Percentiles rank a stretch among this genome's conserved stretches.
phyloP scores from a whole-genome alignment of 805 yeast species.

The Debaryomyces castellii region DNA sequence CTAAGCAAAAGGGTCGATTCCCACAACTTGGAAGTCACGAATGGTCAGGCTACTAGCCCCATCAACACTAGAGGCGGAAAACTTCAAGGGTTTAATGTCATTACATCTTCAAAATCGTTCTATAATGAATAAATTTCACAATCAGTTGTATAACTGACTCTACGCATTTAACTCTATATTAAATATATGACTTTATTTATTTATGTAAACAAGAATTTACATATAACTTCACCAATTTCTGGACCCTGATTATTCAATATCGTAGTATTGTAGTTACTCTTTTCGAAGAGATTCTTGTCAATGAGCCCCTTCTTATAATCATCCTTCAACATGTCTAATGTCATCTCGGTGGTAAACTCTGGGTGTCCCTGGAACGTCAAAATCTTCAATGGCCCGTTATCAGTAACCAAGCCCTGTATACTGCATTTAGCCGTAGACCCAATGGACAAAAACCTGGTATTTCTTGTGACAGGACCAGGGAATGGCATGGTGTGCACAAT shows the following conservation, averaged over 20 bases:
- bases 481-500: slow-evolving; percentile 36
- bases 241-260: slow-evolving; percentile 40
- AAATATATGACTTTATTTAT: not conserved
- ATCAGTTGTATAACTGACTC: not conserved
- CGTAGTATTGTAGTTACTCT: slow-evolving; percentile 27
- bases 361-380: slow-evolving; percentile 90
- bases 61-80: slow-evolving; percentile 29
- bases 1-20: slow-evolving; percentile 24
- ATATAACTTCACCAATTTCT: slow-evolving; percentile 34
- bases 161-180: not conserved
- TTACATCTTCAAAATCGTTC: slow-evolving; percentile 29
- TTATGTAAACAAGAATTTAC: slow-evolving; percentile 20
- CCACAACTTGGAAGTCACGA: not conserved
- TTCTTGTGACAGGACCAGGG: slow-evolving; percentile 26
- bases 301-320: slow-evolving; percentile 17
- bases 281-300: slow-evolving; percentile 24
- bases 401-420: slow-evolving; percentile 63
- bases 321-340: slow-evolving; percentile 22
- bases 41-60: not conserved
- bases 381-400: slow-evolving; percentile 43
- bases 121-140: slow-evolving; percentile 13
- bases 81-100: slow-evolving; percentile 39
- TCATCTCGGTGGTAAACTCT: slow-evolving; percentile 53
- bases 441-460: slow-evolving; percentile 34
- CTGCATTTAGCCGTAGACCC: slow-evolving; percentile 57